Evolutionary conservation across 208 protist genomes (phyloP), one percentile per base, ranked within the genome.

Genomic region (Wallacemonas sp.): DNA sequence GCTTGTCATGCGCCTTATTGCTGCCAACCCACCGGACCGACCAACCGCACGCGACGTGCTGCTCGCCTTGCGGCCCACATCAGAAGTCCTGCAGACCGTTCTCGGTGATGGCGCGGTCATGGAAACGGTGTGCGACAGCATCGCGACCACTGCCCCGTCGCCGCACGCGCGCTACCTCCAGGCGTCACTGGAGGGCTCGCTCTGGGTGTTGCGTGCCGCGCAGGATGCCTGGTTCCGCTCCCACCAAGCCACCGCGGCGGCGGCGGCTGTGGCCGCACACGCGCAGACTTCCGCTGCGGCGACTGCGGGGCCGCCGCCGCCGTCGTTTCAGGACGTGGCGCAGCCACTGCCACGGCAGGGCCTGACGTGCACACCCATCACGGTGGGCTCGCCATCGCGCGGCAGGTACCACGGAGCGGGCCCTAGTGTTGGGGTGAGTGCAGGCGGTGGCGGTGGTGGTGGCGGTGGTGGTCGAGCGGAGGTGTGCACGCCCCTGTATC

Each of bases 11-110:
- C 57, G 64, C 1, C 68, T 95, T 1, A 67, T 92, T 69, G 62
- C 68, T 19, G 74, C 74, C 36, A 82, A 93, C 32, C 85, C 90
- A 16, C 67, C 73, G 1, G 62, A 69, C 47, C 79, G 90, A 23
- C 90, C 90, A 0, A 87, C 86, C 6, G 86, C 90, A 9, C 82
- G 75, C 23, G 76, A 92, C 57, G 75, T 93, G 2, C 67, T 95
- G 32, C 77, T 79, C 39, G 75, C 76, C 52, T 67, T 91, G 26
- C 76, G 84, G 6, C 89, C 85, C 27, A 79, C 88, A 17, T 58
- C 66, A 2, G 48, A 67, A 2, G 61, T 72, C 29, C 58, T 75
- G 26, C 44, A 65, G 61, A 8, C 14, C 11, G 52, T 78, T 27
- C 68, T 83, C 11, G 49, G 64, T 2, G 46, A 68, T 33, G 2